Base-by-base conservation (phyloP, 2,329 filamentous ascomycete species). In the Diaporthe humulicola region DNA sequence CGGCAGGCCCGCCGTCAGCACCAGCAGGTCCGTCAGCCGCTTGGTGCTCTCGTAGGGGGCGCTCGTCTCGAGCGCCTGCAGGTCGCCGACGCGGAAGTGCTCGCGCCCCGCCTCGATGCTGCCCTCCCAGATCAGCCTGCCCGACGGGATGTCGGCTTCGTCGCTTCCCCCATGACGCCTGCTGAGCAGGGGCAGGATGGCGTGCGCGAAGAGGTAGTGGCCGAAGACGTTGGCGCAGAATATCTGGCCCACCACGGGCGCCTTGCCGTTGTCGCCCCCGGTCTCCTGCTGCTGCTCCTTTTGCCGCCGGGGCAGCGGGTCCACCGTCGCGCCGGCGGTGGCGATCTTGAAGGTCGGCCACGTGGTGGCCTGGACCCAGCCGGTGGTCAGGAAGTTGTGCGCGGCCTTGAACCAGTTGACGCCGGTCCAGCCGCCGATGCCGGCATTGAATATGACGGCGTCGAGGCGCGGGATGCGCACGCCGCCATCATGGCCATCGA, bases 201-300 rank as follows among this genome's bases (percentile, higher is more conserved):
- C 91, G 82, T 98, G 96, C 22, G 91, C 91, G 33, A 99, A 91
- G 80, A 98, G 86, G 82, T 99, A 98, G 85, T 99, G 97, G 0
- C 97, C 97, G 81, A 99, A 98, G 40, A 98, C 90, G 81, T 98
- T 98, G 67, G 96, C 93, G 82, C 93, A 93, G 82, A 98, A 99
- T 25, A 98, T 91, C 78, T 95, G 89, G 4, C 95, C 96, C 0
- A 99, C 86, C 7, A 92, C 90, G 22, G 85, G 79, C 15, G 70
- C 70, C 78, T 70, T 76, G 83, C 81, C 36, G 4, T 83, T 81
- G 19, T 81, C 17, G 40, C 17, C n/a, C 7, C n/a, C 52, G n/a
- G 36, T n/a, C 6, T 45, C 28, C 36, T 12, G 9, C n/a, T 45
- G n/a, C n/a, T 28, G 22, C 5, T 95, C 88, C 28, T 17, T 2